Conservation (phyloP, 2,329 filamentous ascomycete genomes). For the Ophiostoma perfectum region DNA sequence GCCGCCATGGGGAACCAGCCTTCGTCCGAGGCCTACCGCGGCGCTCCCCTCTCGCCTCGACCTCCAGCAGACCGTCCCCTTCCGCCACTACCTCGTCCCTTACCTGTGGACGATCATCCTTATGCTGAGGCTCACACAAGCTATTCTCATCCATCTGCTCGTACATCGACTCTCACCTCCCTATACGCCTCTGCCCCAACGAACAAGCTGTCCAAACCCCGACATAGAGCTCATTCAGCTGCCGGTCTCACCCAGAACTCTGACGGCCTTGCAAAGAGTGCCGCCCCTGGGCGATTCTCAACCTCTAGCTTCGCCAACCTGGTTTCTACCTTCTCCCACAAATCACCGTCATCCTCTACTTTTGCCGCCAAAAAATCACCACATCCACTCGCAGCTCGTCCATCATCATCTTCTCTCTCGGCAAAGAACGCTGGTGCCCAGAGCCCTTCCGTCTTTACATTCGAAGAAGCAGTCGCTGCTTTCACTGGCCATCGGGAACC, state of each 20-base stretch:
- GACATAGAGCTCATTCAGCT: not conserved
- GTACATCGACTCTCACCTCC: constrained; percentile 1
- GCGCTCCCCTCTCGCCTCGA: constrained; percentile 26
- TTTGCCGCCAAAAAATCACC: not conserved
- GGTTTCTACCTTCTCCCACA: constrained; percentile 7
- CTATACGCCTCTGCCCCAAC: not conserved
- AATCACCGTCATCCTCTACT: constrained; percentile 8
- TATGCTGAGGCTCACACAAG: not conserved
- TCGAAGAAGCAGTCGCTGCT: constrained; percentile 22
- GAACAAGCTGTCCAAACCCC: not conserved
- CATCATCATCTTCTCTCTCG: constrained; percentile 1
- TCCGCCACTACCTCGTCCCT: constrained; percentile 26
- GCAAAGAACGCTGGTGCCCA: not conserved
- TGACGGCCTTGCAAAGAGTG: not conserved
- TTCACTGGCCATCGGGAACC: constrained; percentile 15
- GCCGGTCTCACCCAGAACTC: not conserved
- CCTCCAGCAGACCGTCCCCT: constrained; percentile 12
- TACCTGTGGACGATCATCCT: not conserved
- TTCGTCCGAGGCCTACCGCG: constrained; percentile 38
- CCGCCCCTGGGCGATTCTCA: constrained; percentile 26
- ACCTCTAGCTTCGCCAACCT: constrained; percentile 29
- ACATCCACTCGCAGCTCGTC: not conserved
- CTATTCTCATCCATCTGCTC: not conserved
- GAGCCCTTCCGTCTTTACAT: constrained; percentile 22
- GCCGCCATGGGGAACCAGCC: constrained; percentile 47